phyloP scores from a whole-genome alignment of 129 eudicot genomes.

The Scalesia atractyloides region DNA sequence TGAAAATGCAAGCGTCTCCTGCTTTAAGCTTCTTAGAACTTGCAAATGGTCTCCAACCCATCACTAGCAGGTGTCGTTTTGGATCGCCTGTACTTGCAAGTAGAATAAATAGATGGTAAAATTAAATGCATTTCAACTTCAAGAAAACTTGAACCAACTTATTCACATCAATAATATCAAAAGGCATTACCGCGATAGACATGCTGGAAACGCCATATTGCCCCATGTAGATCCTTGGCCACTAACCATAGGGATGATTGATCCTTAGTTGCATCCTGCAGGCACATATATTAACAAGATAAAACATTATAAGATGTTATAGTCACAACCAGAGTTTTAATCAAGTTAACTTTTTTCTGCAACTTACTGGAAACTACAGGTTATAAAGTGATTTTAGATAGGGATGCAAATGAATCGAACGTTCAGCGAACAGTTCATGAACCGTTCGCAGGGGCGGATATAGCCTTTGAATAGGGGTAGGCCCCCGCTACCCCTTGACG shows the following conservation, averaged over 20 bases:
- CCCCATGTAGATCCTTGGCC: conserved; percentile 38
- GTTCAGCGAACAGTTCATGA: too few species aligned
- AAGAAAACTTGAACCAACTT: background rate
- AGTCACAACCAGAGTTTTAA: too few species aligned
- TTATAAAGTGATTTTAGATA: too few species aligned
- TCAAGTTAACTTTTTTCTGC: too few species aligned
- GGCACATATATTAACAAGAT: background rate
- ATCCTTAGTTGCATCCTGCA: conserved; percentile 26
- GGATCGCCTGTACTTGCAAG: conserved; percentile 25
- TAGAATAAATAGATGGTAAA: background rate
- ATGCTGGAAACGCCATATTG: conserved; percentile 33
- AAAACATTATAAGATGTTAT: too few species aligned
- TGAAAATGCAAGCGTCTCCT: conserved; percentile 35
- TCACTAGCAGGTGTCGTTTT: conserved; percentile 26
- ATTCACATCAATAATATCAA: background rate
- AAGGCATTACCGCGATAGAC: conserved; percentile 29
- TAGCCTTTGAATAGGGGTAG: too few species aligned
- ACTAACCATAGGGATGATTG: conserved; percentile 27
- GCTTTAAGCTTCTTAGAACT: conserved; percentile 27
- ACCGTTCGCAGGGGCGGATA: too few species aligned
- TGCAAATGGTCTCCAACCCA: conserved; percentile 36
- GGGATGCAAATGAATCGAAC: too few species aligned
- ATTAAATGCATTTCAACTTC: too few species aligned
- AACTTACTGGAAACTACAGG: too few species aligned
- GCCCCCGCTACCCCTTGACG: too few species aligned